Base-by-base conservation (phyloP, 1,139 yeast species). In the Blastobotrys petasosporus region DNA sequence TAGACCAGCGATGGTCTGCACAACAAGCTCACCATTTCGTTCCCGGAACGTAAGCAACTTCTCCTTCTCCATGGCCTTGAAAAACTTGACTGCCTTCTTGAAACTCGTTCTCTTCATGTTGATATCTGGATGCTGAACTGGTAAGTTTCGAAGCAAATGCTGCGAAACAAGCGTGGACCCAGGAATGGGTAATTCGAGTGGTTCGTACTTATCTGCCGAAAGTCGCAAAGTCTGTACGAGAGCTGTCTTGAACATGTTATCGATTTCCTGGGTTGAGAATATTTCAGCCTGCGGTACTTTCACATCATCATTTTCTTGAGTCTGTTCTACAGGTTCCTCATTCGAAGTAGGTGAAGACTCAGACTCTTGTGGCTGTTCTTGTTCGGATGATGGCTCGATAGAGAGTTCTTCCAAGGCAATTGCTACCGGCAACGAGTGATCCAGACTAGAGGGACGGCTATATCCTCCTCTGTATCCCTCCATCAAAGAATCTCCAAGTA, bases 1-100 rank as follows among this genome's bases (percentile, higher is more conserved):
- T 41, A 73, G 72, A 2, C 77, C 77, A 11, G 77, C 71, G 2
- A 76, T 57, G 2, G 76, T 68, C 7, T 74, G 70, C 11, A 88
- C 68, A 0, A 76, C 73, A 29, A 86, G 68, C 58, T 85, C 94
- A 51, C 90, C 94, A 17, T 75, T 84, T 56, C 86, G 84, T 9
- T 92, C 94, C 55, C 86, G 85, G 12, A 81, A 65, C 45, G 76
- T 76, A 25, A 86, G 54, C 48, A 82, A 76, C 1, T 79, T 78
- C 42, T 74, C 73, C 60, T 87, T 90, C 53, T 85, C 95, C 82
- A 88, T 86, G 4, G 84, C 80, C 60, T 87, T 90, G 47, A 90
- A 68, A 58, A 81, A 87, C 63, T 88, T 90, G 16, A 90, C 75
- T 1, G 94, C 79, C 60, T 92, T 92, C 63, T 85, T 88, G 94